Base-by-base conservation (phyloP, 768 basidiomycete species). In the Tulasnella sp. region DNA sequence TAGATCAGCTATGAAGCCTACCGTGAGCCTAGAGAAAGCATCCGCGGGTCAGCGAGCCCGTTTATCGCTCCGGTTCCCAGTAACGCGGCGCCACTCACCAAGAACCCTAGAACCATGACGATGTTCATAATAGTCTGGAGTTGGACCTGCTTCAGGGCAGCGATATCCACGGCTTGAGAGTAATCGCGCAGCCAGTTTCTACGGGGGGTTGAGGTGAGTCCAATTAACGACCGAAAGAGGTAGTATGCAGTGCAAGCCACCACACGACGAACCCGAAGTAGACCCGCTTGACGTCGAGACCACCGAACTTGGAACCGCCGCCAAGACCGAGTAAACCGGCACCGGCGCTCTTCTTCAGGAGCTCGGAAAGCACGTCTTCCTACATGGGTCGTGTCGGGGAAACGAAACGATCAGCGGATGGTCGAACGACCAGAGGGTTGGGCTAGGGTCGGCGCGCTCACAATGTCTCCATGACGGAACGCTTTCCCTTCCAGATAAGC, bases 171-270 rank as follows among this genome's bases (percentile, higher is more conserved):
- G 2, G 93, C 92, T 86, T 92, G 90, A 76, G 89, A 90, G 80
- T 94, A 95, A 81, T 95, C 94, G 42, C 94, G 84, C 40, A 95
- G 84, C 93, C 92, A 94, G 78, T 92, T 92, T 7, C 90, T 90
- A 75, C 32, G 1, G 26, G 16, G 19, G 9, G 17, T 19, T 2
- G 52, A 59, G 37, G 62, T 11, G 35, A 34, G 69, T 29, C 37
- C 16, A 70, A 71, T 40, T 41, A 72, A 59, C 34, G 29, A 62
- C 41, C 66, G 36, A 47, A 36, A 17, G 17, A n/a, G 34, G n/a
- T 26, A 52, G 11, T 16, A 77, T 78, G 63, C 5, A 39, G 39
- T 36, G 40, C 36, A 44, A 52, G 29, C 26, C 4, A 32, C 22
- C 9, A 77, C 4, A 32, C 22, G 9, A 77, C 87, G 39, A 70